A percentile compares a stretch with the other conserved stretches of the same genome.
phyloP scores from a whole-genome alignment of 108 stramenopile genomes.

The Phaeodactylum tricornutum region DNA sequence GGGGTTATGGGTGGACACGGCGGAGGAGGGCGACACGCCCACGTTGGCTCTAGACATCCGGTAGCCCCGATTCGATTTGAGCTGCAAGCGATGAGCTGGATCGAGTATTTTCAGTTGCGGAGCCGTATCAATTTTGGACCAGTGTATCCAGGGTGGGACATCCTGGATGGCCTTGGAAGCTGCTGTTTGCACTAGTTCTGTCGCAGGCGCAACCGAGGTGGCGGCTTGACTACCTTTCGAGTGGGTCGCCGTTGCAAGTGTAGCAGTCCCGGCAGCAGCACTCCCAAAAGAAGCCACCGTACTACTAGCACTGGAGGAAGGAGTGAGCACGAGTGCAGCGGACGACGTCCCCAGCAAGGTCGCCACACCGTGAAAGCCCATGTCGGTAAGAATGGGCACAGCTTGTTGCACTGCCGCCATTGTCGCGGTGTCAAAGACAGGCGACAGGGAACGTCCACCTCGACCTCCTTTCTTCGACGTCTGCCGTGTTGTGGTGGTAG shows the following conservation, averaged over 20 bases:
- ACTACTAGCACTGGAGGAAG: neutral
- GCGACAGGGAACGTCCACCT: no score
- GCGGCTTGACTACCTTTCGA: neutral
- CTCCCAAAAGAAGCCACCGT: neutral
- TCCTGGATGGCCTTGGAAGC: constrained; percentile 43
- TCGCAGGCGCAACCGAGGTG: constrained; percentile 21
- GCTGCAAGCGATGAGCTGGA: constrained; percentile 20
- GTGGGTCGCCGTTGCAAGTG: neutral
- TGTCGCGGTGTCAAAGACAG: no score
- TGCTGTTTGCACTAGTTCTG: constrained; percentile 38
- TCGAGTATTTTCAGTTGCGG: constrained; percentile 60
- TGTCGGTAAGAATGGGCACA: neutral
- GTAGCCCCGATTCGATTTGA: constrained; percentile 67
- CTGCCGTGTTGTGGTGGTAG: no score
- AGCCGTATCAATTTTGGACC: constrained; percentile 64
- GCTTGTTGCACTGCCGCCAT: neutral
- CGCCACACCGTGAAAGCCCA: constrained; percentile 1
- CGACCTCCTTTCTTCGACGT: no score
- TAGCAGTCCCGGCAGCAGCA: neutral
- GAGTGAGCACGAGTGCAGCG: neutral
- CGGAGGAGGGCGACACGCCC: neutral
- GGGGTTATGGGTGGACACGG: constrained; percentile 25
- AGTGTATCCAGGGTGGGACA: constrained; percentile 64
- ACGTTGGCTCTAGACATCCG: constrained; percentile 69
- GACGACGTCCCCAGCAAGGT: neutral